Base-by-base conservation (phyloP, 2,329 filamentous ascomycete species). In the Aureobasidium pullulans region DNA sequence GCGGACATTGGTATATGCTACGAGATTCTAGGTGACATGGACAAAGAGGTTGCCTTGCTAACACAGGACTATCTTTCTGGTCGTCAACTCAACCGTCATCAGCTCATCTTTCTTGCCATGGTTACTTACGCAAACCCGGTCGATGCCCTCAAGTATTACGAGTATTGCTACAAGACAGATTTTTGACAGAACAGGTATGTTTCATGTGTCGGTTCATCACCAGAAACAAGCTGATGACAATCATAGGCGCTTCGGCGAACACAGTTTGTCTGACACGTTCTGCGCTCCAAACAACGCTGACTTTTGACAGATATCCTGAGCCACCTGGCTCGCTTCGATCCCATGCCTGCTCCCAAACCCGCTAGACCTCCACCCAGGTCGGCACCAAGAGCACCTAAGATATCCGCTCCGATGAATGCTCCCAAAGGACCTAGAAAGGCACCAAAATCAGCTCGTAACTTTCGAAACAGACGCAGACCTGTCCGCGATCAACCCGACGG, bases 121-220 rank as follows among this genome's bases (percentile, higher is more conserved):
- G 23, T 28, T 2, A 52, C 47, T 34, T 59, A 59, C 5, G 47
- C 36, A 36, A 28, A 59, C 5, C 57, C 57, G 2, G 57, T 59
- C 13, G 57, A 59, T 23, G 57, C 37, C 1, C 47, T 50, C 57
- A 59, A 59, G 39, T 59, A 44, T 11, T 59, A 52, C 15, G 47
- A 59, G 47, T 59, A 52, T 52, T 52, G 31, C 19, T 52, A 59
- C 11, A 23, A 52, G 28, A 36, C 42, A 16, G 36, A 23, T 42
- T 15, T 46, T 8, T 13, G 37, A 3, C 36, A 42, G 1, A 28
- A 37, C 34, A 47, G 40, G 53, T 56, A 56, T 23, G 13, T 13
- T 6, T n/a, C 9, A 4, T 36, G 28, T 10, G 2, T 3, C 34
- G 5, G 1, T 34, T 4, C 8, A 32, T 23, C 3, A 1, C 7